These are phyloP conservation scores for Annulohypoxylon bovei DNA, from an alignment of 495 filamentous ascomycete genomes.

Conservation along the genomic window DNA sequence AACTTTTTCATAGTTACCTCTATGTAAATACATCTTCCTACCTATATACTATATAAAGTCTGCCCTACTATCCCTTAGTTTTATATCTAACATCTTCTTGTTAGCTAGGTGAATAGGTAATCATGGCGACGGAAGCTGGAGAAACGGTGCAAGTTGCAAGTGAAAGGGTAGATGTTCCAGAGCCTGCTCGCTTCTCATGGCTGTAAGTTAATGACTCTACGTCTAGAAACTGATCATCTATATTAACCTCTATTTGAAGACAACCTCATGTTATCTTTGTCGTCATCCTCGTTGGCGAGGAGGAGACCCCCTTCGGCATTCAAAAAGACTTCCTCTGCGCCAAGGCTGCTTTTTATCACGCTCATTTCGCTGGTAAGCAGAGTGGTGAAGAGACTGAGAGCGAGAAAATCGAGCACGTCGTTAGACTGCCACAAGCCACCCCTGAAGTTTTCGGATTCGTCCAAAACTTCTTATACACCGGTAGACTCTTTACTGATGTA, in stretches of 20 bases:
- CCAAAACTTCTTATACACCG: slow-evolving; percentile 64
- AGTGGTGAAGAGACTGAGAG: slow-evolving; percentile 15
- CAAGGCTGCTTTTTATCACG: slow-evolving; percentile 58
- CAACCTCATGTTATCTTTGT: slow-evolving; percentile 63
- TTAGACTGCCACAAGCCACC: slow-evolving; percentile 57
- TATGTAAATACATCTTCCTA: background rate
- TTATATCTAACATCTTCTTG: slow-evolving; percentile 10
- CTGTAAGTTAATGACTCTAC: slow-evolving; percentile 33
- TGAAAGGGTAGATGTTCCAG: background rate
- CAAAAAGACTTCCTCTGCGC: slow-evolving; percentile 64
- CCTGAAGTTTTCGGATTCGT: slow-evolving; percentile 59
- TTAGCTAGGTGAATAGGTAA: background rate
- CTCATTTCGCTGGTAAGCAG: slow-evolving; percentile 51
- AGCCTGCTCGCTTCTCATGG: slow-evolving; percentile 39
- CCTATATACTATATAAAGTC: too few species aligned
- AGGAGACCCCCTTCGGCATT: slow-evolving; percentile 62
- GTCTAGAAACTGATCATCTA: background rate
- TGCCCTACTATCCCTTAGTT: background rate
- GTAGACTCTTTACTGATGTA: slow-evolving; percentile 51
- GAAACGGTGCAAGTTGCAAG: background rate
- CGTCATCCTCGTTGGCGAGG: slow-evolving; percentile 60
- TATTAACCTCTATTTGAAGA: slow-evolving; percentile 44
- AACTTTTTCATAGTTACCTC: background rate
- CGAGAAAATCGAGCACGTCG: slow-evolving; percentile 55
- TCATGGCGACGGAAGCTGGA: slow-evolving; percentile 26